A percentile compares a stretch with the other conserved stretches of the same genome.
Evolutionary conservation across 148 eudicot genomes (phyloP).

Genomic region (Heliamphora exappendiculata): DNA sequence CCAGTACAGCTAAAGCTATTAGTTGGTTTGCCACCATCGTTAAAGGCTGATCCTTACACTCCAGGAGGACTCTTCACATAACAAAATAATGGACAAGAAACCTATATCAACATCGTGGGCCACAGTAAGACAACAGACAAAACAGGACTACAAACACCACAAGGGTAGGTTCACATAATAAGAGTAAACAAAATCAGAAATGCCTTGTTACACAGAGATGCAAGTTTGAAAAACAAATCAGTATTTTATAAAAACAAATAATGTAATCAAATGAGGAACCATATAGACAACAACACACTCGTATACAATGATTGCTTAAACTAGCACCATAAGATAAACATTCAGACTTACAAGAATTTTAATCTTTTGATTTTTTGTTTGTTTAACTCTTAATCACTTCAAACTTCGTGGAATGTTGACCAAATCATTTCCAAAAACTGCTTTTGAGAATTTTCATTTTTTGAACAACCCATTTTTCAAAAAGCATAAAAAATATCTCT

Average conservation of each 20-base stretch:
- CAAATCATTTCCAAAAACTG: too few relatives aligned
- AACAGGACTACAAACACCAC: neutral
- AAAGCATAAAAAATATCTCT: too few relatives aligned
- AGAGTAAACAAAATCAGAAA: neutral
- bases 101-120: neutral
- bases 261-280: neutral
- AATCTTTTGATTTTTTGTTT: too few relatives aligned
- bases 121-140: neutral
- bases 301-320: neutral
- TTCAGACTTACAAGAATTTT: slow-evolving; percentile 52
- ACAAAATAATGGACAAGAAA: neutral
- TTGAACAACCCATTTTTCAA: too few relatives aligned
- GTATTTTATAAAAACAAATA: neutral
- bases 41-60: slow-evolving; percentile 17
- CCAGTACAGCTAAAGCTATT: slow-evolving; percentile 23
- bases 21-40: slow-evolving; percentile 13
- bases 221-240: neutral
- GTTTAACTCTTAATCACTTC: too few relatives aligned
- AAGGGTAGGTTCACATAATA: neutral
- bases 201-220: neutral
- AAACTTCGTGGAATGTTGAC: too few relatives aligned
- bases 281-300: neutral
- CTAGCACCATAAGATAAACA: neutral
- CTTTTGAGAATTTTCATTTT: too few relatives aligned
- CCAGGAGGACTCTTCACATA: slow-evolving; percentile 37